A percentile compares a stretch with the other conserved stretches of the same genome.
phyloP scores from a whole-genome alignment of 768 basidiomycete species.

The Rhodocollybia butyracea region DNA sequence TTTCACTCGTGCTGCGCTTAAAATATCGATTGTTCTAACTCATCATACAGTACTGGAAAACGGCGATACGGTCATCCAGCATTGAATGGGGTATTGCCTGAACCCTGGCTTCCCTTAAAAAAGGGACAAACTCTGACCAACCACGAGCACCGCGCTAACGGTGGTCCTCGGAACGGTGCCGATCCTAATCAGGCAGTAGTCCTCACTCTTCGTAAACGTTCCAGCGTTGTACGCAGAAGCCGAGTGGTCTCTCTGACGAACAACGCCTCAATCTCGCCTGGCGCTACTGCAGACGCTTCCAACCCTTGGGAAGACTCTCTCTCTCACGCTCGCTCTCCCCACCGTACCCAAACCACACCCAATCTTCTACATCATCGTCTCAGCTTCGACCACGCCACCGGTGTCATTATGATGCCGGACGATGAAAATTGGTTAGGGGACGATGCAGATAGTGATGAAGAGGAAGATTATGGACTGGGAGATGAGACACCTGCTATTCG shows the following conservation, averaged over 20 bases:
- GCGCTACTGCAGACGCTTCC: constrained; percentile 13
- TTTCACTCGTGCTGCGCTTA: neutral
- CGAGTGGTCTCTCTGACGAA: constrained; percentile 11
- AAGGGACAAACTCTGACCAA: constrained; percentile 78
- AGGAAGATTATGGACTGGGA: constrained; percentile 40
- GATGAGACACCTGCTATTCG: constrained; percentile 20
- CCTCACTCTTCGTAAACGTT: constrained; percentile 74
- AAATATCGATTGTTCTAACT: constrained; percentile 5
- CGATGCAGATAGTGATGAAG: constrained; percentile 45
- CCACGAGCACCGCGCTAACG: constrained; percentile 31
- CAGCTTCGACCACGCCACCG: constrained; percentile 83
- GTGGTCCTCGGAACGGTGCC: constrained; percentile 32
- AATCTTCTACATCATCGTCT: constrained; percentile 50
- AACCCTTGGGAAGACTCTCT: constrained; percentile 67
- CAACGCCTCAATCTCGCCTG: constrained; percentile 4
- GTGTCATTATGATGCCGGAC: constrained; percentile 86
- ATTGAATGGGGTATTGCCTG: constrained; percentile 87
- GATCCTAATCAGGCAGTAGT: constrained; percentile 68
- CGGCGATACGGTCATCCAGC: constrained; percentile 94
- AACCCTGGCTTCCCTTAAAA: constrained; percentile 92
- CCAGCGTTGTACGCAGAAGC: constrained; percentile 45
- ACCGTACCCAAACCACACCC: constrained; percentile 17
- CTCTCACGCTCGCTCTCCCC: constrained; percentile 28
- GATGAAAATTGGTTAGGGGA: constrained; percentile 61
- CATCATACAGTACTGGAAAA: constrained; percentile 84